These are phyloP conservation scores for Symbiodinium pilosum DNA, from an alignment of 73 alveolate genomes.

Conservation along the genomic window DNA sequence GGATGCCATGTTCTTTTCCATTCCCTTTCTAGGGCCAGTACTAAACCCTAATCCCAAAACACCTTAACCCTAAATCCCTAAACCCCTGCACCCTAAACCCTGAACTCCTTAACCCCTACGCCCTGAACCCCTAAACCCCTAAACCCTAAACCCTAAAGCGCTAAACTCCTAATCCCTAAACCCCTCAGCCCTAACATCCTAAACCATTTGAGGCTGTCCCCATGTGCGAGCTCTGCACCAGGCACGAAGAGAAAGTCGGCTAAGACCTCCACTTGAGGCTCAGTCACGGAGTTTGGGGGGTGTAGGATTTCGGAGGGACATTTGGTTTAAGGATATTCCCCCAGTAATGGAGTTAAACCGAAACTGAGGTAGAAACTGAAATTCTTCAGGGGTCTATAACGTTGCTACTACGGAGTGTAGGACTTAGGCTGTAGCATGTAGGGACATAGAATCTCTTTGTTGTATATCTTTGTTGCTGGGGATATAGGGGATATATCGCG, in stretches of 20 bases:
- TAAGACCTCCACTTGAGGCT: too few relatives aligned
- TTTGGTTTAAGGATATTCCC: too few relatives aligned
- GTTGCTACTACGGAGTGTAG: too few relatives aligned
- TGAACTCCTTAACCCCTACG: not conserved
- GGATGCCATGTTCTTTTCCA: not conserved
- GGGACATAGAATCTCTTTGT: too few relatives aligned
- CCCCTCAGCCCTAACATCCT: not conserved
- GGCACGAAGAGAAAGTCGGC: constrained; percentile 89
- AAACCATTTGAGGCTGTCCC: not conserved
- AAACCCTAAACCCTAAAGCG: not conserved
- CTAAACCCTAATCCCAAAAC: not conserved
- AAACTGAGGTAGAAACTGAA: too few relatives aligned
- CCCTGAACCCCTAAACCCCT: not conserved
- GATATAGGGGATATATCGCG: too few relatives aligned
- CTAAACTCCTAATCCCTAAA: not conserved
- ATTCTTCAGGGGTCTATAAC: too few relatives aligned
- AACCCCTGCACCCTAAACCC: not conserved
- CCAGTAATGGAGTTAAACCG: too few relatives aligned
- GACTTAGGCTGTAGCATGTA: too few relatives aligned
- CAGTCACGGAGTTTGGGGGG: not conserved
- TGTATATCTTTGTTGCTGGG: too few relatives aligned
- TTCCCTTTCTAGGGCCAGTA: not conserved
- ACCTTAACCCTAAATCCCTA: not conserved
- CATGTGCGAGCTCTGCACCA: constrained; percentile 15
- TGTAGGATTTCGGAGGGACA: not conserved